Evolutionary conservation across 2,329 filamentous ascomycete genomes (phyloP), one percentile per base, ranked within the genome.

Genomic region (Alternaria sp.): DNA sequence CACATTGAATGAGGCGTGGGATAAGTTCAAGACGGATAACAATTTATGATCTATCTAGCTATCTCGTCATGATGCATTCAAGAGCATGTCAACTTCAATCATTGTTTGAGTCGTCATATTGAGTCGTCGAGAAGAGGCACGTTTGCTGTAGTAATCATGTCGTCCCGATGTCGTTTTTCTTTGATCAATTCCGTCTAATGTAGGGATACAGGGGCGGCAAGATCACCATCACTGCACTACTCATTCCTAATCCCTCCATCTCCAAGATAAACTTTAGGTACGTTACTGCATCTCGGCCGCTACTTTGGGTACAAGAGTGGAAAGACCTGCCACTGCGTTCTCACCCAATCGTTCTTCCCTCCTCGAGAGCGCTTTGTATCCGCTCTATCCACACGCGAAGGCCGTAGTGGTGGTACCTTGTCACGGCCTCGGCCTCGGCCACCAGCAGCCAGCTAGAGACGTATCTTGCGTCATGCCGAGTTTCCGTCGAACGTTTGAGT

Each of bases 1-100:
- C 67, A 86, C 86, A 12, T 74, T 90, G 70, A 90, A 90, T 68
- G 88, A 90, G 74, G 88, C 88, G 8, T 90, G 88, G 88, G 88
- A 90, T 72, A 89, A 89, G 74, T 90, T 90, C 79, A 89, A 88
- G 77, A 81, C 81, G 49, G 88, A 90, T 68, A 90, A 90, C 52
- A 72, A 73, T 46, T 51, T 74, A 10, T 73, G 67, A 51, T 49
- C 23, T 10, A 40, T 40, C 15, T 15, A 28, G 13, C 9, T n/a
- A 23, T 55, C 13, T 10, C 36, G n/a, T 10, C 15, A 40, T 40
- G 36, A 17, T 40, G 36, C 17, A 40, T 40, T 40, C 36, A 17
- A 40, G 36, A 40, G 36, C 36, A 40, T 17, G 8, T 40, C 36
- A 40, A 40, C 15, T 40, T 40, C 4, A 40, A 40, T 40, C 36